phyloP scores from a whole-genome alignment of 805 yeast genomes.

The Schizosaccharomyces octosporus region DNA sequence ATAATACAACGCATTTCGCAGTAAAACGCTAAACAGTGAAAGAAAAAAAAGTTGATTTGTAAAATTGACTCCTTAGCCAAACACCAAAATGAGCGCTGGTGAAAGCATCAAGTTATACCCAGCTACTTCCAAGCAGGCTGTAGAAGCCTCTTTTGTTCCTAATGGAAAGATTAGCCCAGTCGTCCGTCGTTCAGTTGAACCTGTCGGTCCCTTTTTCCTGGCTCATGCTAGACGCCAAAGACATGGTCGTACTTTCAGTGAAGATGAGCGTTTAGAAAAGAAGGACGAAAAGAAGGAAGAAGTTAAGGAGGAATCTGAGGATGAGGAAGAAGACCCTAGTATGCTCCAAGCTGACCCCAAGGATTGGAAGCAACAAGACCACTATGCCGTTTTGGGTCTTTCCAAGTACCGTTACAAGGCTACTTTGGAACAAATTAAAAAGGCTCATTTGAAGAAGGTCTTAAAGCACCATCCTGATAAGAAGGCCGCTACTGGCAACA shows the following conservation, averaged over 20 bases:
- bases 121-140: not conserved
- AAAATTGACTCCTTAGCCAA: not conserved
- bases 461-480: slow-evolving; percentile 95
- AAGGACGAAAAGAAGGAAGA: slow-evolving; percentile 52
- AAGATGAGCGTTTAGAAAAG: slow-evolving; percentile 70
- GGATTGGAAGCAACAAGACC: slow-evolving; percentile 93
- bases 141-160: not conserved
- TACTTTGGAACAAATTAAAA: slow-evolving; percentile 74
- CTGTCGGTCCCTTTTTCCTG: slow-evolving; percentile 84
- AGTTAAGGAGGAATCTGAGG: slow-evolving; percentile 28
- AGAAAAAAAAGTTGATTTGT: not conserved
- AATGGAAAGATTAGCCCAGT: slow-evolving; percentile 7
- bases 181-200: slow-evolving; percentile 51
- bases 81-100: not conserved
- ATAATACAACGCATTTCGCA: not conserved
- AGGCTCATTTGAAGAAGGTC: slow-evolving; percentile 87
- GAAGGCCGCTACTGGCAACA: slow-evolving; percentile 71
- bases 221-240: slow-evolving; percentile 91
- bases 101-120: not conserved
- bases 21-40: not conserved
- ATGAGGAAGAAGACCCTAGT: slow-evolving; percentile 46
- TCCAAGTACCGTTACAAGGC: slow-evolving; percentile 79
- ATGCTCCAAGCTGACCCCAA: slow-evolving; percentile 79
- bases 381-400: slow-evolving; percentile 86
- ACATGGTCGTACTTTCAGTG: slow-evolving; percentile 97